phyloP scores from a whole-genome alignment of 768 basidiomycete species.

The Leucosporidium scottii region DNA sequence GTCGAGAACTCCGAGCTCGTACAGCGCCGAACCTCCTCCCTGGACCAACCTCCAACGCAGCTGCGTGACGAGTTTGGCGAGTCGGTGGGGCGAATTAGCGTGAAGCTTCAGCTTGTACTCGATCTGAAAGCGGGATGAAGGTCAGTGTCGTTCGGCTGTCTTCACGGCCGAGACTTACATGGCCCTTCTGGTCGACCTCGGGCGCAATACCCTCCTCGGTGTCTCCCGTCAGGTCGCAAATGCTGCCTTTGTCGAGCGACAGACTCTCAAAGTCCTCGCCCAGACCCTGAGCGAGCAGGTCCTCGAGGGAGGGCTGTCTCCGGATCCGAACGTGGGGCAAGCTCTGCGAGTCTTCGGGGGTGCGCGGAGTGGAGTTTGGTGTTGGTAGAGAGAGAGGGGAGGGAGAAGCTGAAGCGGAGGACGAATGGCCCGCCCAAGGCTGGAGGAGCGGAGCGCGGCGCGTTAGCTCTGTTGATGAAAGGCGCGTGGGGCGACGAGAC shows the following conservation, averaged over 20 bases:
- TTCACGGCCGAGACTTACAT: not conserved
- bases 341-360: not conserved
- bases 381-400: not conserved
- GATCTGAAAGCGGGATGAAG: not conserved
- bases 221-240: not conserved
- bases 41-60: conserved; percentile 89
- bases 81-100: conserved; percentile 38
- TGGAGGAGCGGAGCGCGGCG: not conserved
- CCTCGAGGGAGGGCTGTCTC: not conserved
- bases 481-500: not conserved
- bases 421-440: not conserved
- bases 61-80: conserved; percentile 70
- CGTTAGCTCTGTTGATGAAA: too few relatives aligned
- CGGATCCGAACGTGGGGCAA: not conserved
- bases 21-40: conserved; percentile 74
- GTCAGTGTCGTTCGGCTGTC: too few relatives aligned
- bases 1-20: conserved; percentile 74
- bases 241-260: not conserved
- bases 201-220: not conserved
- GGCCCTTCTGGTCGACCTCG: conserved; percentile 1
- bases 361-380: conserved; percentile 1
- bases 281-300: not conserved
- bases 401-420: not conserved
- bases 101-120: conserved; percentile 31
- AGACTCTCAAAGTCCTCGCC: not conserved